Conservation (phyloP, 495 filamentous ascomycete species). For the Lasiosphaeria ovina region DNA sequence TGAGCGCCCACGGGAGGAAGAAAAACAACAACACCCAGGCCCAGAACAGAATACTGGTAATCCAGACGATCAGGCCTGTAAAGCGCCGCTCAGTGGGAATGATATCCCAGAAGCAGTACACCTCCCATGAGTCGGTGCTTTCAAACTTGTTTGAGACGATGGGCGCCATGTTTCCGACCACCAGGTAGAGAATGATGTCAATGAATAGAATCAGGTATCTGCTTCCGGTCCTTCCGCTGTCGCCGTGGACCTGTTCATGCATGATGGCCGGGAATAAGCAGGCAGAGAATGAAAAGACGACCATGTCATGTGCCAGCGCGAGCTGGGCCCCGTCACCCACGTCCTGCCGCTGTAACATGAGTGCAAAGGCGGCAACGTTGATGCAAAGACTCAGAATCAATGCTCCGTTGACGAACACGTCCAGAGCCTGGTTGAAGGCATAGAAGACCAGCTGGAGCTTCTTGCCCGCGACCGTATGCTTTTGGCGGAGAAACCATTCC, state of each 20-base stretch:
- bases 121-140: neutral
- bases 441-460: neutral
- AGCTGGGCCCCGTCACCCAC: neutral
- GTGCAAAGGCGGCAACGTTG: neutral
- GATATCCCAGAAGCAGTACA: neutral
- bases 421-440: neutral
- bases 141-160: conserved; percentile 1
- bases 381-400: conserved; percentile 1
- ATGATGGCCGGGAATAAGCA: neutral
- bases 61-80: neutral
- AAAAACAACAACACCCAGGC: neutral
- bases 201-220: neutral
- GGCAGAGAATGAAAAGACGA: neutral
- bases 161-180: neutral
- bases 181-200: neutral
- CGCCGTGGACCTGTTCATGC: neutral
- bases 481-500: neutral
- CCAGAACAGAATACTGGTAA: neutral
- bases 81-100: neutral
- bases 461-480: neutral
- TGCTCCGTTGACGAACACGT: neutral
- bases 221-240: neutral
- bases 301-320: neutral
- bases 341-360: neutral
- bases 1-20: neutral